Percentiles rank a stretch among this genome's conserved stretches.
Evolutionary conservation across 116 monocot genomes (phyloP).

Genomic region (Thalassia testudinum): DNA sequence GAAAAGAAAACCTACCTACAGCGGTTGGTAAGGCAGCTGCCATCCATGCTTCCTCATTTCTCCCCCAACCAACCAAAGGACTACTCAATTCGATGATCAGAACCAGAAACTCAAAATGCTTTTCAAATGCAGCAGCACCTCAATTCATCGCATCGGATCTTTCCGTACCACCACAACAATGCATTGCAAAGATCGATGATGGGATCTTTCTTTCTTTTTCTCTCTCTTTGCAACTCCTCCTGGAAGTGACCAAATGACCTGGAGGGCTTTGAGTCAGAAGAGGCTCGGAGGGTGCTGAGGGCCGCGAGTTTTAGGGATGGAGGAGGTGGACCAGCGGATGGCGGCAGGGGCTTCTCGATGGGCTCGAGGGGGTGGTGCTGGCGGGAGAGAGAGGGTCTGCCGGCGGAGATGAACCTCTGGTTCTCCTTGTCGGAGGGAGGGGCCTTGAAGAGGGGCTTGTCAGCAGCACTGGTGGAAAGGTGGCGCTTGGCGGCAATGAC

Average conservation of each 20-base stretch:
- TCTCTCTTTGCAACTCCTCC: too few relatives aligned
- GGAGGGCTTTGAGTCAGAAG: too few relatives aligned
- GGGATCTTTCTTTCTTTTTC: too few relatives aligned
- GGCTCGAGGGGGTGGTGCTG: neutral
- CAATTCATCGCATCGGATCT: too few relatives aligned
- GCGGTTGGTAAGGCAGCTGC: conserved; percentile 64
- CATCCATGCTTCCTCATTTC: conserved; percentile 67
- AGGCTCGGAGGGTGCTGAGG: neutral
- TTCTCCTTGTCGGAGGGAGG: conserved; percentile 16
- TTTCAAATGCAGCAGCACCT: too few relatives aligned
- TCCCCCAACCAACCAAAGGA: too few relatives aligned
- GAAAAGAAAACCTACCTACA: conserved; percentile 31
- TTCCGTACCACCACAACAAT: too few relatives aligned
- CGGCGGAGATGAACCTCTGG: neutral
- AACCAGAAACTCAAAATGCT: too few relatives aligned
- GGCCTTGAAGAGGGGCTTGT: neutral
- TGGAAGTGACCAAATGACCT: too few relatives aligned
- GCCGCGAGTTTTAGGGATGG: neutral
- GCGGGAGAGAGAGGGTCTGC: conserved; percentile 1
- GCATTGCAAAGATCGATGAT: too few relatives aligned
- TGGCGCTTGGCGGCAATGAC: conserved; percentile 14
- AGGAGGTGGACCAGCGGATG: conserved; percentile 48
- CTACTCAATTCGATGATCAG: too few relatives aligned
- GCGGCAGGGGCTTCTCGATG: conserved; percentile 12
- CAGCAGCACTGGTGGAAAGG: too few relatives aligned